Evolutionary conservation across 208 protist genomes (phyloP).

Genomic region (Leishmania turanica): DNA sequence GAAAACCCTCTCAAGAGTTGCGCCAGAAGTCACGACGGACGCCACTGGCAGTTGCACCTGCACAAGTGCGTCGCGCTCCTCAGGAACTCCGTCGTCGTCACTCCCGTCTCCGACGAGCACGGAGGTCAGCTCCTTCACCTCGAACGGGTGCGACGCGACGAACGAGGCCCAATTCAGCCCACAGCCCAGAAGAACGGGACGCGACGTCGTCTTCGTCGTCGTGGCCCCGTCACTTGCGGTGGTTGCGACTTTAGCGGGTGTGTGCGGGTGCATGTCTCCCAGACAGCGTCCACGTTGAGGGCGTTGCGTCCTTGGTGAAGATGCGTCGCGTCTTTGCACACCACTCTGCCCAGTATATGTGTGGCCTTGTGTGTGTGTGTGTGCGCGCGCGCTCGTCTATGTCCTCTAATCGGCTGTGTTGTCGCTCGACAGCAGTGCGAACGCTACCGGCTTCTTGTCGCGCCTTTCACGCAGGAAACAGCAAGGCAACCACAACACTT

Average conservation of each 20-base stretch:
- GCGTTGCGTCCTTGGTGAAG: neutral
- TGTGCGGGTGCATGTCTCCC: neutral
- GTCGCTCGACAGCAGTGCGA: neutral
- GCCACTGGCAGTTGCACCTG: conserved; percentile 12
- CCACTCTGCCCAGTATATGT: neutral
- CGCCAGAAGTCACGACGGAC: neutral
- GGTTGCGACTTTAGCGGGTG: too few relatives aligned
- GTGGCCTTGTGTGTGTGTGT: neutral
- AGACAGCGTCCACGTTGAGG: neutral
- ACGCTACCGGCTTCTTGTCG: neutral
- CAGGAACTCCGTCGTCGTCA: neutral
- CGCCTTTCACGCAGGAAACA: neutral
- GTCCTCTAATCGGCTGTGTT: neutral
- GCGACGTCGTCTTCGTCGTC: neutral
- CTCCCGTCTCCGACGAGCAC: neutral
- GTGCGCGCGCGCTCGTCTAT: neutral
- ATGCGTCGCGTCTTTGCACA: neutral
- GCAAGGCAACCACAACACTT: neutral
- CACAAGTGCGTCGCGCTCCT: neutral
- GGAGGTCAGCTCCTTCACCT: neutral
- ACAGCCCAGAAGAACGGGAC: neutral
- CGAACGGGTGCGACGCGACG: conserved; percentile 9
- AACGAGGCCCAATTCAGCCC: conserved; percentile 29
- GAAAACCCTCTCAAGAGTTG: neutral
- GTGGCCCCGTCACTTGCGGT: too few relatives aligned